Percentiles rank a stretch among this genome's conserved stretches.
Evolutionary conservation across 2,329 filamentous ascomycete species (phyloP).

Genomic region (Alternaria viburni): DNA sequence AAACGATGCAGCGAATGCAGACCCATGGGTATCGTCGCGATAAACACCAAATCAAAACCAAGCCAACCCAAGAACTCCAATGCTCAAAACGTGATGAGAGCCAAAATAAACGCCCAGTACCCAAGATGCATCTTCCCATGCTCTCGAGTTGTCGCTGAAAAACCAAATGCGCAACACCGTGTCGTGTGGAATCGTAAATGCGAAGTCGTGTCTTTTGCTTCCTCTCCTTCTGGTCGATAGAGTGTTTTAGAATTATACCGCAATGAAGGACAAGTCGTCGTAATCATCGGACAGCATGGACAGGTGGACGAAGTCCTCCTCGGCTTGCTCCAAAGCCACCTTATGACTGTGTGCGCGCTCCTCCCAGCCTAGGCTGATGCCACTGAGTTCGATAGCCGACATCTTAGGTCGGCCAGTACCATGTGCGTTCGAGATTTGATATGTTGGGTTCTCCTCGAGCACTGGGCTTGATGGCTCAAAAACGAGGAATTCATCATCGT

Average conservation of each 20-base stretch:
- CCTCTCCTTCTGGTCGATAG: background rate
- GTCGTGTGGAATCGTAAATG: background rate
- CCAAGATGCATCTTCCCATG: background rate
- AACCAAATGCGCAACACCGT: background rate
- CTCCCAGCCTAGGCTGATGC: slow-evolving; percentile 12
- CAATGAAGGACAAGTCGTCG: slow-evolving; percentile 2
- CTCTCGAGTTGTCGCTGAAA: background rate
- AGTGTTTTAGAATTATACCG: background rate
- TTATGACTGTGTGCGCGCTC: slow-evolving; percentile 7
- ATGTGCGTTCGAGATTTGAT: slow-evolving; percentile 3
- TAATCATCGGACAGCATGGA: slow-evolving; percentile 6
- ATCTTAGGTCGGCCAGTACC: slow-evolving; percentile 10
- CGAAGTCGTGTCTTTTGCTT: background rate
- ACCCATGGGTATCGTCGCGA: slow-evolving; percentile 9
- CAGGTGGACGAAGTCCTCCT: slow-evolving; percentile 12
- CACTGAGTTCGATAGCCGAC: slow-evolving; percentile 11
- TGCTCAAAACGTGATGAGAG: background rate
- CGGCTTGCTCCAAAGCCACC: slow-evolving; percentile 10
- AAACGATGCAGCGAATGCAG: slow-evolving; percentile 4
- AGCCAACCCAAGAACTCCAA: background rate
- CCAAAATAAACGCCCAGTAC: background rate
- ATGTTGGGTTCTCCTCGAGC: background rate
- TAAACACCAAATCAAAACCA: background rate
- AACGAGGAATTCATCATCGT: slow-evolving; percentile 2
- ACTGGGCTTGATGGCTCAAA: background rate